Conservation (phyloP, 78 protist genomes). For the Tieghemostelium lacteum region DNA sequence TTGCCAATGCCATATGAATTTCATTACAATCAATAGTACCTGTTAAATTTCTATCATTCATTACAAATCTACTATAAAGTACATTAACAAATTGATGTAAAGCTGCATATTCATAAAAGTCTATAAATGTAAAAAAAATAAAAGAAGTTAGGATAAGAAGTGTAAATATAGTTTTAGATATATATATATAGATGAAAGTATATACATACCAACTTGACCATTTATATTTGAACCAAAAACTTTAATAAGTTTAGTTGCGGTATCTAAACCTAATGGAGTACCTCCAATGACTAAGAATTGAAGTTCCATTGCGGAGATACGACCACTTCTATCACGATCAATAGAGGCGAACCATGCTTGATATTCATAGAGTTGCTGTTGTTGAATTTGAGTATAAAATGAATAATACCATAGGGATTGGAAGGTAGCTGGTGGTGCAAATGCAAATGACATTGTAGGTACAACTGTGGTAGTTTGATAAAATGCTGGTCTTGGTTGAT, state of each 20-base stretch:
- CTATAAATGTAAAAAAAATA: neutral
- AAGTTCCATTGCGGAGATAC: neutral
- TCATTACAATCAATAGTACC: conserved; percentile 62
- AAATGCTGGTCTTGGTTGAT: neutral
- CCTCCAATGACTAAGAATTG: conserved; percentile 53
- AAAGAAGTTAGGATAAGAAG: neutral
- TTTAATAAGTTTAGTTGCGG: conserved; percentile 53
- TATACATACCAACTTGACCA: conserved; percentile 69
- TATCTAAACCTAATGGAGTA: conserved; percentile 51
- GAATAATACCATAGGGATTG: conserved; percentile 18
- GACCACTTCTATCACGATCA: conserved; percentile 20
- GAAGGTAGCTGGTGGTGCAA: conserved; percentile 27
- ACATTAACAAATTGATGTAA: conserved; percentile 36
- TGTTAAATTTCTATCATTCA: conserved; percentile 57
- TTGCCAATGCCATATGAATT: conserved; percentile 16
- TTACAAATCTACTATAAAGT: conserved; percentile 42
- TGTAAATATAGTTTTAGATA: neutral
- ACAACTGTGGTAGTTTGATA: neutral
- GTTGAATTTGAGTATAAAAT: conserved; percentile 27
- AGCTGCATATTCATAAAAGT: conserved; percentile 75
- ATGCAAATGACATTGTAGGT: neutral
- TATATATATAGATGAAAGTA: neutral
- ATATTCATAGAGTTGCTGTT: neutral
- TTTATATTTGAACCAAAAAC: conserved; percentile 37
- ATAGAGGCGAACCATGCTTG: neutral